Evolutionary conservation across 768 basidiomycete genomes (phyloP).

Genomic region (Kwoniella sp.): DNA sequence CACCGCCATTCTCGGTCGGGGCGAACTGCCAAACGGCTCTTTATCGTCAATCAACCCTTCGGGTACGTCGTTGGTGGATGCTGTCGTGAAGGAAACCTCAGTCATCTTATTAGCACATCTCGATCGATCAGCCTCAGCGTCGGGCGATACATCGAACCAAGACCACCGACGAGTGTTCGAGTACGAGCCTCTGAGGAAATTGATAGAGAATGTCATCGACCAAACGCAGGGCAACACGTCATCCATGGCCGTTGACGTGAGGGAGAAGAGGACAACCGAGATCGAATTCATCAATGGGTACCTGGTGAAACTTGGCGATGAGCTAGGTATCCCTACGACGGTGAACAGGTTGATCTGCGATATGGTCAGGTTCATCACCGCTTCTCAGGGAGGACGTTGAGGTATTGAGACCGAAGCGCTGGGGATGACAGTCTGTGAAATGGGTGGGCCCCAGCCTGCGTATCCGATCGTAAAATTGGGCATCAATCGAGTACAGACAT

Average conservation of each 20-base stretch:
- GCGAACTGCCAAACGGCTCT: constrained; percentile 71
- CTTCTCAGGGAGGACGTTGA: not conserved
- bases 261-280: constrained; percentile 67
- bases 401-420: not conserved
- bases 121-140: constrained; percentile 10
- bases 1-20: constrained; percentile 69
- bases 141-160: not conserved
- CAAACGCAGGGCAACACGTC: constrained; percentile 71
- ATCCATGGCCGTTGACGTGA: constrained; percentile 77
- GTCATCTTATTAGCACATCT: constrained; percentile 61
- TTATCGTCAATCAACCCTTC: constrained; percentile 55
- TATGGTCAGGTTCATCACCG: constrained; percentile 52
- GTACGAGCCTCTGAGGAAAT: constrained; percentile 8
- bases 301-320: constrained; percentile 66
- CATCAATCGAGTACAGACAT: no score
- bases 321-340: constrained; percentile 65
- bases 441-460: no score
- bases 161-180: constrained; percentile 3
- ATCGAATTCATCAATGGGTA: constrained; percentile 83
- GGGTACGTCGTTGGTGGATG: constrained; percentile 5
- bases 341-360: constrained; percentile 51
- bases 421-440: not conserved
- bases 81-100: constrained; percentile 68
- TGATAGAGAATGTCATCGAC: constrained; percentile 51
- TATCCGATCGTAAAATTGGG: no score